Base-by-base conservation (phyloP, 2,329 filamentous ascomycete genomes). In the Fusarium sp. region DNA sequence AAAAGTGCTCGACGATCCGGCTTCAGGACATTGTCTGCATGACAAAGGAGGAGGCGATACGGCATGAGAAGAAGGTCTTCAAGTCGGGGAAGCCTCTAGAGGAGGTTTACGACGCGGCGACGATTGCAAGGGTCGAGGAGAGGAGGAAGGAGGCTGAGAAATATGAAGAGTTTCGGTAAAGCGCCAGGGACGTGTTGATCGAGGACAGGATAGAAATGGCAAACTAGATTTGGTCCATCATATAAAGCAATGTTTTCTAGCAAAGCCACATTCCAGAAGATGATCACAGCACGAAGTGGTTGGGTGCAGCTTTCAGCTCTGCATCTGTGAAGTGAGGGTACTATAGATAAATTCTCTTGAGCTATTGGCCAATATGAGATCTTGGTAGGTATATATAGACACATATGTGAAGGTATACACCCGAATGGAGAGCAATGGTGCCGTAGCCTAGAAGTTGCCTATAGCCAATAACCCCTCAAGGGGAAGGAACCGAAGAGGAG, bases 1-100 rank as follows among this genome's bases (percentile, higher is more conserved):
- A 98, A 78, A 96, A 92, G 75, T 89, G 86, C 49, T 90, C 92
- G n/a, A 86, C 84, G 3, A 72, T 98, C 4, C 79, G 84, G 31
- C 80, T 95, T 72, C 84, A 86, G 27, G 90, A 97, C 49, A 77
- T 97, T 65, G 93, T 97, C 0, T 92, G 91, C 73, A 93, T 97
- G 92, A 97, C 94, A 1, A 97, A 94, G 78, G 94, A 97, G 66
- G 94, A 97, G 79, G 92, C 91, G 3, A 81, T 85, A 14, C 85
- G 87, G 63, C 96, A 99, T 79, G 92, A 96, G 77, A 91, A 89
- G 77, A 84, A 93, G 75, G 85, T 98, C 1, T 82, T 98, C 46
- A 90, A 87, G 73, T 91, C 87, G 0, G 86, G 85, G 1, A 91
- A 90, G 80, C 80, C 77, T 8, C 83, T 88, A 0, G 90, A 92